Percentiles rank a stretch among this genome's conserved stretches.
phyloP scores from a whole-genome alignment of 306 rosid species.

The Corylus avellana region DNA sequence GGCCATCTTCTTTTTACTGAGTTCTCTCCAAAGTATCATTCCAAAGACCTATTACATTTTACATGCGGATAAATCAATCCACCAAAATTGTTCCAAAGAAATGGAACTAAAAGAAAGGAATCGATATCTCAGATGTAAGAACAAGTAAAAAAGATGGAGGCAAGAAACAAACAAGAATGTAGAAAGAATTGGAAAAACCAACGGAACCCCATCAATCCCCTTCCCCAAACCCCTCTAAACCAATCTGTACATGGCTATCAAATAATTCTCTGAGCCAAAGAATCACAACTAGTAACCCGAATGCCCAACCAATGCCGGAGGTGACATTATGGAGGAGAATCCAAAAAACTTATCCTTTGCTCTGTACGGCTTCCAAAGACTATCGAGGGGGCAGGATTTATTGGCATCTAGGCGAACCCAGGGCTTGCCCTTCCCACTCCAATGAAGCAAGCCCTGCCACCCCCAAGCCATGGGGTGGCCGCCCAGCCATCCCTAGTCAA shows the following conservation, averaged over 20 bases:
- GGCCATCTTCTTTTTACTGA: too few species aligned
- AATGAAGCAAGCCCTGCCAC: constrained; percentile 54
- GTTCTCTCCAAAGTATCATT: constrained; percentile 21
- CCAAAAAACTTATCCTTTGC: constrained; percentile 29
- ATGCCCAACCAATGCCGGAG: constrained; percentile 44
- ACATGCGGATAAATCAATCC: constrained; percentile 38
- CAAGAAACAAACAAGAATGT: not conserved
- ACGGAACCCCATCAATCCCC: constrained; percentile 6
- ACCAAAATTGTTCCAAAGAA: constrained; percentile 51
- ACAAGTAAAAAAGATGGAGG: constrained; percentile 6
- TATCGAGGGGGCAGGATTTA: constrained; percentile 71
- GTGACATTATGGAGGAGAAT: constrained; percentile 20
- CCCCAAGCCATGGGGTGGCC: too few species aligned
- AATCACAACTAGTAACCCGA: constrained; percentile 51
- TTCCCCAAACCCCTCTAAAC: constrained; percentile 8
- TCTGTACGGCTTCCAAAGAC: constrained; percentile 81
- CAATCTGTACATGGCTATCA: constrained; percentile 58
- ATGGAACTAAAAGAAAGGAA: constrained; percentile 36
- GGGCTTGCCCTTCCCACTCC: constrained; percentile 99
- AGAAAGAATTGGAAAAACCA: not conserved
- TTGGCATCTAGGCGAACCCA: constrained; percentile 84
- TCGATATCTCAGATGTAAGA: constrained; percentile 20
- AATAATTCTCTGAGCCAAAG: constrained; percentile 51
- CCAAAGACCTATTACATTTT: constrained; percentile 29
- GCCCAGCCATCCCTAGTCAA: too few species aligned